These are phyloP conservation scores for Oidiodendron maius DNA, from an alignment of 495 filamentous ascomycete genomes.

Conservation along the genomic window DNA sequence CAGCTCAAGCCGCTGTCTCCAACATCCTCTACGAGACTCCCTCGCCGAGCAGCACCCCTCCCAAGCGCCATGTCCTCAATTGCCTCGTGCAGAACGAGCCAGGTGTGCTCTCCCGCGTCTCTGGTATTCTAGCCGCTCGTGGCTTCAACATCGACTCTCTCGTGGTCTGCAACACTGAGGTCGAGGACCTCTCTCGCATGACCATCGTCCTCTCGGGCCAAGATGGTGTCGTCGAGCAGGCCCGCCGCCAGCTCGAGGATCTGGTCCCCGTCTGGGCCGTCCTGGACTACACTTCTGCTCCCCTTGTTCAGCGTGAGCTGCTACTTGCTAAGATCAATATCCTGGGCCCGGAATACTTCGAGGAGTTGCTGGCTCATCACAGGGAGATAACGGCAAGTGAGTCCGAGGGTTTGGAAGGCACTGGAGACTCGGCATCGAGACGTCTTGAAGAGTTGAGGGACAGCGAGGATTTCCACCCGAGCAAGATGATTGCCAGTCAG, in stretches of 20 bases:
- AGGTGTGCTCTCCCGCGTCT: slow-evolving; percentile 91
- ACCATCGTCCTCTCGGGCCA: slow-evolving; percentile 95
- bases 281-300: slow-evolving; percentile 86
- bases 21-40: slow-evolving; percentile 99
- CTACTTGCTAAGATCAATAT: slow-evolving; percentile 96
- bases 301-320: slow-evolving; percentile 93
- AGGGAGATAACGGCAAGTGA: slow-evolving; percentile 53
- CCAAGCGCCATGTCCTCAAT: slow-evolving; percentile 93
- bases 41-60: slow-evolving; percentile 70
- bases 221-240: slow-evolving; percentile 97
- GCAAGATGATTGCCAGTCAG: slow-evolving; percentile 74
- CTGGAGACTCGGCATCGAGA: slow-evolving; percentile 7
- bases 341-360: slow-evolving; percentile 93
- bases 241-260: slow-evolving; percentile 90
- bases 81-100: slow-evolving; percentile 99
- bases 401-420: slow-evolving; percentile 28
- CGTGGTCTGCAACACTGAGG: slow-evolving; percentile 95
- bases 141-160: slow-evolving; percentile 99
- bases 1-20: slow-evolving; percentile 89
- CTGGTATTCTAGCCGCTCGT: slow-evolving; percentile 89
- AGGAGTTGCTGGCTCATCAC: slow-evolving; percentile 92
- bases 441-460: slow-evolving; percentile 20
- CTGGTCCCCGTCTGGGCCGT: slow-evolving; percentile 98
- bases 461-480: slow-evolving; percentile 74
- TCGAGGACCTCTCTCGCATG: slow-evolving; percentile 97